Percentiles rank a stretch among this genome's conserved stretches.
Conservation (phyloP, 805 yeast genomes). For the Saccharomyces paradoxus region DNA sequence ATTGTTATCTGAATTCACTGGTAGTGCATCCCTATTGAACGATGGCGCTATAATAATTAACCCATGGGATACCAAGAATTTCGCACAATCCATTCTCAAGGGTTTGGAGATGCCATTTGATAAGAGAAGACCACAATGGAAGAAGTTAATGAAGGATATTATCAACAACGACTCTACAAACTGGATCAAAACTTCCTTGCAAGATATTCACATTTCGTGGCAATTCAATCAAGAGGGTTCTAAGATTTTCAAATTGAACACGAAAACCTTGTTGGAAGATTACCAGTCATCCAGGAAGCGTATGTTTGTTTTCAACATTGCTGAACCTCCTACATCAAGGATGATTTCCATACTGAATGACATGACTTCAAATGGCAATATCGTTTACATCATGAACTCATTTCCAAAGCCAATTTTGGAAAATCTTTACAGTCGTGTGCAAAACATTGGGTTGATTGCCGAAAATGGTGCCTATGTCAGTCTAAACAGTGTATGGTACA, state of each 20-base stretch:
- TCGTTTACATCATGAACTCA: conserved; percentile 64
- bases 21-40: conserved; percentile 73
- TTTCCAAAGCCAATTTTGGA: conserved; percentile 59
- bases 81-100: conserved; percentile 51
- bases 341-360: conserved; percentile 51
- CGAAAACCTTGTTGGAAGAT: conserved; percentile 21
- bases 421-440: conserved; percentile 56
- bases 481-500: conserved; percentile 50
- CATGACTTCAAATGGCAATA: conserved; percentile 48
- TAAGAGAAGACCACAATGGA: conserved; percentile 61
- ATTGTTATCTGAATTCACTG: conserved; percentile 86
- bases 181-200: conserved; percentile 61
- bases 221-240: conserved; percentile 37
- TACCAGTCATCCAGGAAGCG: conserved; percentile 30
- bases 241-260: conserved; percentile 29
- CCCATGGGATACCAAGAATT: conserved; percentile 77
- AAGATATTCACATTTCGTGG: conserved; percentile 47
- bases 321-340: conserved; percentile 54
- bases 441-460: conserved; percentile 74
- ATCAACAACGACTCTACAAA: conserved; percentile 57
- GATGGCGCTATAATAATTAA: conserved; percentile 71
- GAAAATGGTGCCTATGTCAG: conserved; percentile 82
- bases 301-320: conserved; percentile 41
- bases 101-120: conserved; percentile 58
- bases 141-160: conserved; percentile 49